phyloP scores from a whole-genome alignment of 176 grass and related monocot species.

The Dendrocalamus sinicus region DNA sequence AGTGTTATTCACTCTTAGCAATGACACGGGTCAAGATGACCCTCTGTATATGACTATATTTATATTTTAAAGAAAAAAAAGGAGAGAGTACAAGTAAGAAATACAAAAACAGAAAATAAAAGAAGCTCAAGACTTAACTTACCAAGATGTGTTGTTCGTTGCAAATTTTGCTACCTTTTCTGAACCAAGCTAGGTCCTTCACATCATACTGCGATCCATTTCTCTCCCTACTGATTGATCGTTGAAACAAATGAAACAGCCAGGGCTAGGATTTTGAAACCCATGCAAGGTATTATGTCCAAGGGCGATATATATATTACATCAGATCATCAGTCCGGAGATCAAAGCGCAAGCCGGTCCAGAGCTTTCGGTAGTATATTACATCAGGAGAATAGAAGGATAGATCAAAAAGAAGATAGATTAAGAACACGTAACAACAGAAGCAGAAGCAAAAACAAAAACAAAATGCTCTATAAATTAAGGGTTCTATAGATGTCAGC shows the following conservation, averaged over 20 bases:
- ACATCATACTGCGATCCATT: too few relatives aligned
- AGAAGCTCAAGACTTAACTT: neutral
- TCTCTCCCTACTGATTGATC: neutral
- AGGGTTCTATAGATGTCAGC: slow-evolving; percentile 66
- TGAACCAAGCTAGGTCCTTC: too few relatives aligned
- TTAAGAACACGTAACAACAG: slow-evolving; percentile 12
- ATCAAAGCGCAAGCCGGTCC: slow-evolving; percentile 44
- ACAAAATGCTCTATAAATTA: slow-evolving; percentile 54
- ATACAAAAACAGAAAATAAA: too few relatives aligned
- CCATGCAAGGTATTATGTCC: slow-evolving; percentile 9
- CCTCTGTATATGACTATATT: too few relatives aligned
- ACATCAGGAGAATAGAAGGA: slow-evolving; percentile 31
- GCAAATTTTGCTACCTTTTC: neutral
- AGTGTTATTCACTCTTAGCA: too few relatives aligned
- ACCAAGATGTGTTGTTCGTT: neutral
- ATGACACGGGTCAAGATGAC: too few relatives aligned
- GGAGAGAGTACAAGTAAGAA: too few relatives aligned
- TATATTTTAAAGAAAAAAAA: too few relatives aligned
- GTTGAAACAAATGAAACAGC: too few relatives aligned
- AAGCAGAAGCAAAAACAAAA: slow-evolving; percentile 24
- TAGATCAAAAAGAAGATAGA: slow-evolving; percentile 42
- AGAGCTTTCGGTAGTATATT: slow-evolving; percentile 40
- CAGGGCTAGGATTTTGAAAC: neutral
- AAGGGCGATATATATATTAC: slow-evolving; percentile 44
- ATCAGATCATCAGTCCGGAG: slow-evolving; percentile 27